Evolutionary conservation across 345 rosid species (phyloP), one percentile per base, ranked within the genome.

Genomic region (Acer campestre): DNA sequence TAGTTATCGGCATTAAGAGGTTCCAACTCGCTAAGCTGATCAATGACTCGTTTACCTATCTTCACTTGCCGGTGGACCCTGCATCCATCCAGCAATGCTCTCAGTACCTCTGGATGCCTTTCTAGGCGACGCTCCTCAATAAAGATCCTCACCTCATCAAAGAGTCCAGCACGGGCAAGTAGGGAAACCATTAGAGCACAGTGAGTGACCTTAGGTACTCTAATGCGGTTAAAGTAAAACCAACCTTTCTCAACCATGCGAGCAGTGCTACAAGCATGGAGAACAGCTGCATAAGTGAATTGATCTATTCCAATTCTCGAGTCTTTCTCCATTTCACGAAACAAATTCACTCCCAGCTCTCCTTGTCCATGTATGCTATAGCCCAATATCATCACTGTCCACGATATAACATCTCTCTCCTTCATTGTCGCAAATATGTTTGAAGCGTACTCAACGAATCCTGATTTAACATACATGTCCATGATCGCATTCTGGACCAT

Each of bases 401-500:
- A 89, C 1, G 92, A 87, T 49, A 89, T 31, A 40, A 75, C 67
- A 64, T 87, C 90, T 70, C 73, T 87, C 68, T 67, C 64, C 77
- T 77, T 67, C 79, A 89, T 87, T 40, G 70, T 25, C 3, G 3
- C 66, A 75, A 89, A 89, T 63, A 85, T 27, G 61, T 68, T 73
- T 22, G 80, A 71, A 68, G 90, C 89, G 38, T 48, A 73, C 35
- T 84, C 81, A 13, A 89, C 42, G 69, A 66, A 82, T 20, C 89
- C 88, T 3, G 90, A 83, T 80, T 89, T 86, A 70, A 81, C 77
- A 72, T 83, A 87, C 90, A 87, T 89, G 81, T 87, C 90, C 86
- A 84, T 73, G 40, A 79, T 44, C 75, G 89, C 88, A 73, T 89
- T 87, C 67, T 83, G 89, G 59, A 83, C 78, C 7, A 20, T 68